Conservation (phyloP, 257 asterid genomes). For the Primulina tabacum region DNA sequence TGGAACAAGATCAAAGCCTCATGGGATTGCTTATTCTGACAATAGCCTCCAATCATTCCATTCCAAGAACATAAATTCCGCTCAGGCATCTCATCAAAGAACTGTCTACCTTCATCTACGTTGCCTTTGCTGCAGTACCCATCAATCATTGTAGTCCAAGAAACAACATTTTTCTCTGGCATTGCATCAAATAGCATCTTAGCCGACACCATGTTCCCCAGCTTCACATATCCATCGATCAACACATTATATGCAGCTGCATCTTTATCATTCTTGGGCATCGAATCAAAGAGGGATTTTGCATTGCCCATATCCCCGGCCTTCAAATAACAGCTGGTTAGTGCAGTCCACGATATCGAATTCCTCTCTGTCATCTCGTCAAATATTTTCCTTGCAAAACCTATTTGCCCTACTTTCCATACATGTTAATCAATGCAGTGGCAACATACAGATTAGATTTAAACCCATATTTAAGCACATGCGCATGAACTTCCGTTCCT, state of each 20-base stretch:
- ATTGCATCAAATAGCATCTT: constrained; percentile 54
- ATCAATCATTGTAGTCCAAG: constrained; percentile 90
- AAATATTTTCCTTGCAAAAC: constrained; percentile 49
- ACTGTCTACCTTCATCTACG: constrained; percentile 52
- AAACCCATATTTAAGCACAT: constrained; percentile 54
- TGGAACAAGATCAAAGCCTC: constrained; percentile 66
- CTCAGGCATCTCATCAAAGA: constrained; percentile 67
- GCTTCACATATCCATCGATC: constrained; percentile 79
- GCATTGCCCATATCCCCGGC: constrained; percentile 53
- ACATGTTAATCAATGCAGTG: constrained; percentile 87
- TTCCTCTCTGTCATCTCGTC: constrained; percentile 80
- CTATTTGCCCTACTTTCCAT: constrained; percentile 73
- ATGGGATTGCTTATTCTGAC: constrained; percentile 60
- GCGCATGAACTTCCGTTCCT: constrained; percentile 64
- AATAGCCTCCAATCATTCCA: constrained; percentile 84
- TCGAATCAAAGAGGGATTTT: constrained; percentile 39
- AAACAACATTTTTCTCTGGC: constrained; percentile 73
- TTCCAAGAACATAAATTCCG: constrained; percentile 88
- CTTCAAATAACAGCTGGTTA: constrained; percentile 69
- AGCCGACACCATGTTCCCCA: constrained; percentile 59
- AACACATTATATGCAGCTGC: constrained; percentile 68
- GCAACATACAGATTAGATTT: constrained; percentile 60
- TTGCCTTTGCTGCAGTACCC: constrained; percentile 63
- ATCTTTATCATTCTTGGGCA: constrained; percentile 63
- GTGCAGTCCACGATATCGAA: constrained; percentile 85